Evolutionary conservation across 2,329 filamentous ascomycete genomes (phyloP).

Genomic region (Neonectria faginata): DNA sequence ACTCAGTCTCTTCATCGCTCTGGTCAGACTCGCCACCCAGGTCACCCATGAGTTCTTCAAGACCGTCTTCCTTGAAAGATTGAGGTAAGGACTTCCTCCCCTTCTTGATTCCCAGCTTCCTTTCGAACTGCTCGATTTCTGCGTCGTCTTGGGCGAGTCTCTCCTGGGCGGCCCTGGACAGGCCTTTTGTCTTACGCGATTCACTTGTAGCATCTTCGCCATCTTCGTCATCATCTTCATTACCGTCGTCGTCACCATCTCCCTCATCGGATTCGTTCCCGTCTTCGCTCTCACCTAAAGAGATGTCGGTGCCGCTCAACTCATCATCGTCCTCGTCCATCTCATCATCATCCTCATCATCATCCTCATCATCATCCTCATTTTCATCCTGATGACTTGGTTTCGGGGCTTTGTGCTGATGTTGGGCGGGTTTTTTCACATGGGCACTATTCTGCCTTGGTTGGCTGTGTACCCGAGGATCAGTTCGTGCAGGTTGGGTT

Average conservation of each 20-base stretch:
- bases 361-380: slow-evolving; percentile 35
- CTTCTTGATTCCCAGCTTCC: slow-evolving; percentile 83
- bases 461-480: slow-evolving; percentile 19
- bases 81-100: slow-evolving; percentile 79
- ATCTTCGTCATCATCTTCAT: slow-evolving; percentile 39
- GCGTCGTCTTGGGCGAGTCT: slow-evolving; percentile 83
- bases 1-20: slow-evolving; percentile 62
- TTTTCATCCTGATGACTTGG: slow-evolving; percentile 37
- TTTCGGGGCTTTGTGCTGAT: slow-evolving; percentile 17
- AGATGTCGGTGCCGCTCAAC: slow-evolving; percentile 37
- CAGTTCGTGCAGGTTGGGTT: slow-evolving; percentile 28
- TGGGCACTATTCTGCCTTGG: slow-evolving; percentile 17
- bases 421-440: slow-evolving; percentile 11
- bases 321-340: slow-evolving; percentile 33
- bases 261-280: slow-evolving; percentile 27
- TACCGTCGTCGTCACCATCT: slow-evolving; percentile 40
- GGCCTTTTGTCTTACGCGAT: slow-evolving; percentile 27
- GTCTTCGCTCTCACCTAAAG: slow-evolving; percentile 26
- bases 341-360: slow-evolving; percentile 23
- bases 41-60: slow-evolving; percentile 81
- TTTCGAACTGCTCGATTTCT: slow-evolving; percentile 89
- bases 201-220: slow-evolving; percentile 41
- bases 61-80: slow-evolving; percentile 82
- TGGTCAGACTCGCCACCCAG: slow-evolving; percentile 57
- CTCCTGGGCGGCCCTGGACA: slow-evolving; percentile 54